Base-by-base conservation (phyloP, 495 filamentous ascomycete species). In the Neurospora tetrasperma region DNA sequence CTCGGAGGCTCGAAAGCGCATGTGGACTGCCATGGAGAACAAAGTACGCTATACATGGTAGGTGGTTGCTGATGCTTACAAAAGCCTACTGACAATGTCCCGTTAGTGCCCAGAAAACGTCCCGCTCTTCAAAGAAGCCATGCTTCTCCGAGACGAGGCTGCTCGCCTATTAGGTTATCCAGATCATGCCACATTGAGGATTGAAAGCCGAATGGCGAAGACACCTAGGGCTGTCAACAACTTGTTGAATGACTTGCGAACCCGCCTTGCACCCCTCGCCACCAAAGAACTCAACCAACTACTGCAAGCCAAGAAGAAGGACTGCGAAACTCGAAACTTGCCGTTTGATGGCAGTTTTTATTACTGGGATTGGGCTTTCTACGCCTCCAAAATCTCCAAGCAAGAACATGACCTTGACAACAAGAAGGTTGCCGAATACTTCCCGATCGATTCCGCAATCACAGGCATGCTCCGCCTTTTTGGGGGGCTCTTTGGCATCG, bases 151-250 rank as follows among this genome's bases (percentile, higher is more conserved):
- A 20, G 96, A 99, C 76, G 96, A 99, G 82, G 93, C 91, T 31
- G 96, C 96, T 42, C 90, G 96, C 70, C 84, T 99, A 46, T 84
- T 99, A 35, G 94, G 94, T 7, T 99, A 97, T 81, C 92, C 91
- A 23, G 92, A 97, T 77, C 95, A 98, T 82, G 96, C 96, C 41
- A 89, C 93, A 27, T 94, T 97, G 86, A 87, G 88, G 42, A 92
- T 99, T 66, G 95, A 97, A 80, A 92, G 96, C 73, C 98, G 97
- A 88, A 99, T 99, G 96, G 94, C 94, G 72, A 98, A 98, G 86
- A 91, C 89, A 1, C 90, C 94, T 0, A 88, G 93, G 82, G 93
- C 91, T 0, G 96, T 99, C 0, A 84, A 94, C 76, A 88, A 89
- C 71, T 98, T 99, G 82, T 81, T 99, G 23, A 89, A 86, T 8